phyloP scores from a whole-genome alignment of 1,284 basidiomycete species.

The Xerocomus minutiporus region DNA sequence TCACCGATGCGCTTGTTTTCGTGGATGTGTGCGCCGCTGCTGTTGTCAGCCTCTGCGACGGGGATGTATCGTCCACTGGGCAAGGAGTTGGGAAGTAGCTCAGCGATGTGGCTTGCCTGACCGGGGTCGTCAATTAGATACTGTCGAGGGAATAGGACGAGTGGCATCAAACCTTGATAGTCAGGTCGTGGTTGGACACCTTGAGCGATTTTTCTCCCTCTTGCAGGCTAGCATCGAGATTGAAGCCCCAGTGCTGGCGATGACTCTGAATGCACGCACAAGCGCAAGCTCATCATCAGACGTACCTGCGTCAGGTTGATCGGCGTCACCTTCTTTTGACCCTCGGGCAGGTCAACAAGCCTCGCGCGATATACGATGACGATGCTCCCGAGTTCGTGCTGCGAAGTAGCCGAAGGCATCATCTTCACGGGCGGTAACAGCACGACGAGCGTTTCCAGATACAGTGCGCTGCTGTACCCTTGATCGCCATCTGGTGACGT shows the following conservation, averaged over 20 bases:
- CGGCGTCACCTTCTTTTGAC: conserved; percentile 49
- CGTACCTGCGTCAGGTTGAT: conserved; percentile 69
- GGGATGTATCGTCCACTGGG: conserved; percentile 49
- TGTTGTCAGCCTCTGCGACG: conserved; percentile 40
- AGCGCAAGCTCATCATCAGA: background rate
- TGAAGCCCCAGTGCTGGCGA: conserved; percentile 73
- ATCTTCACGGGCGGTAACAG: conserved; percentile 47
- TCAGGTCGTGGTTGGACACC: conserved; percentile 55
- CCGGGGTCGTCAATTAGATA: background rate
- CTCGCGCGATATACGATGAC: conserved; percentile 65
- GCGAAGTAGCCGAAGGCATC: conserved; percentile 27
- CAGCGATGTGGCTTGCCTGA: conserved; percentile 54
- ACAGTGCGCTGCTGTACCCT: conserved; percentile 58
- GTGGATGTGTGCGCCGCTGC: conserved; percentile 41
- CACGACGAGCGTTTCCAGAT: conserved; percentile 56
- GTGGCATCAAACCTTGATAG: conserved; percentile 46
- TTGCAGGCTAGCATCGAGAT: conserved; percentile 62
- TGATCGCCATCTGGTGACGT: conserved; percentile 65
- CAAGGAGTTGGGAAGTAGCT: conserved; percentile 47
- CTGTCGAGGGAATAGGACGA: background rate
- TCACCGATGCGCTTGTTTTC: conserved; percentile 53
- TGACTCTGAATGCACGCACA: background rate
- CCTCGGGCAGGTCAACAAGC: conserved; percentile 38
- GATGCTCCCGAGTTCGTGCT: conserved; percentile 57
- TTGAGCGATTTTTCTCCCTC: conserved; percentile 39